A percentile compares a stretch with the other conserved stretches of the same genome.
Evolutionary conservation across 2,329 filamentous ascomycete genomes (phyloP).

Genomic region (Fusarium longipes): DNA sequence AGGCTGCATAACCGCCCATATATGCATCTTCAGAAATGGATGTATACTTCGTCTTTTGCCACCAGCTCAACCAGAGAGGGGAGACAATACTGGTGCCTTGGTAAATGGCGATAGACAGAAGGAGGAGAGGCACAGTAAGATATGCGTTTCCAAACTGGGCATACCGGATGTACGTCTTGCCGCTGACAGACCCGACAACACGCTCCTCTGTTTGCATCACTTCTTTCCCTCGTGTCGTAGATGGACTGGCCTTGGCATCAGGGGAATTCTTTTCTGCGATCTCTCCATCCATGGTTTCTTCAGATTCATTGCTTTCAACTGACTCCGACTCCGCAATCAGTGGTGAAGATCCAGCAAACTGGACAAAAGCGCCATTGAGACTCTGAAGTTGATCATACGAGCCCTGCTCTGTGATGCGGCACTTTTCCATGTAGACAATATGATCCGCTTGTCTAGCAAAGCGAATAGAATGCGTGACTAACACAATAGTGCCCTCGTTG

Average conservation of each 20-base stretch:
- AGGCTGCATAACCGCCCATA: slow-evolving; percentile 28
- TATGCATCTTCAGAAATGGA: slow-evolving; percentile 17
- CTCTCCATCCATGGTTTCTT: rapidly evolving
- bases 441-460: slow-evolving; percentile 29
- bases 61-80: slow-evolving; percentile 29
- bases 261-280: rapidly evolving
- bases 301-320: neutral
- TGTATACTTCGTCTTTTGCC: slow-evolving; percentile 19
- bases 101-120: slow-evolving; percentile 9
- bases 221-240: slow-evolving; percentile 8
- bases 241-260: rapidly evolving
- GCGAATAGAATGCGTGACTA: slow-evolving; percentile 22
- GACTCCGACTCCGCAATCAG: neutral
- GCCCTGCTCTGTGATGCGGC: slow-evolving; percentile 3
- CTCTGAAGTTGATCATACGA: neutral
- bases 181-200: slow-evolving; percentile 22
- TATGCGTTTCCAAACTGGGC: slow-evolving; percentile 25
- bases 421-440: slow-evolving; percentile 24
- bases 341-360: neutral
- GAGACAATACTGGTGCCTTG: slow-evolving; percentile 29
- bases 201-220: slow-evolving; percentile 30
- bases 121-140: slow-evolving; percentile 15
- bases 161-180: slow-evolving; percentile 26
- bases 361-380: neutral
- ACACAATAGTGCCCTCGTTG: neutral